A percentile compares a stretch with the other conserved stretches of the same genome.
phyloP scores from a whole-genome alignment of 306 rosid genomes.

The Gastrolobium villosum region DNA sequence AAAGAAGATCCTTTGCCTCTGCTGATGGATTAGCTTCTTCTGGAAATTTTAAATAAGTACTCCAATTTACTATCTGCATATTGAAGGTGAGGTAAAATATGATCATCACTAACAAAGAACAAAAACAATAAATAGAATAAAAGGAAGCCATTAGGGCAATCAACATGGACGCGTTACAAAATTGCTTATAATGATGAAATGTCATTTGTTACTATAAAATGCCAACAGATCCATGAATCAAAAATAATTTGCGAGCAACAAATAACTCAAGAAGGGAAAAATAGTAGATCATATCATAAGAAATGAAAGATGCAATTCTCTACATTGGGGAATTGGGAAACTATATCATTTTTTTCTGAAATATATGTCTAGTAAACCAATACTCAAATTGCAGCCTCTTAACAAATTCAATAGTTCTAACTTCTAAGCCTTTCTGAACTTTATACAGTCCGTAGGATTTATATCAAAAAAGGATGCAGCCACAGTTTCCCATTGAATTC shows the following conservation, averaged over 20 bases:
- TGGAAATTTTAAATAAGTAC: slow-evolving; percentile 82
- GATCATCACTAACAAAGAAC: not conserved
- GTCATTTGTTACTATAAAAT: slow-evolving; percentile 20
- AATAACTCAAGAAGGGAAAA: not conserved
- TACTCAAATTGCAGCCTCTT: not conserved
- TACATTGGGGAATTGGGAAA: not conserved
- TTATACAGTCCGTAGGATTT: not conserved
- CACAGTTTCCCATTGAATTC: slow-evolving; percentile 23
- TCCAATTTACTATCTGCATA: slow-evolving; percentile 88
- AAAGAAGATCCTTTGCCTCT: slow-evolving; percentile 87
- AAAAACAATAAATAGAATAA: not conserved
- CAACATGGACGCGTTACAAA: not conserved
- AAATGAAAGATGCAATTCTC: not conserved
- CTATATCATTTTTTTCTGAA: not conserved
- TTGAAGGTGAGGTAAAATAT: slow-evolving; percentile 27
- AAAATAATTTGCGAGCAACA: not conserved
- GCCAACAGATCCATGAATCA: not conserved
- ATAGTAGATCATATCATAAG: not conserved
- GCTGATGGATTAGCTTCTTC: slow-evolving; percentile 77
- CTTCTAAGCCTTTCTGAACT: slow-evolving; percentile 20
- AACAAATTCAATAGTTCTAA: slow-evolving; percentile 18
- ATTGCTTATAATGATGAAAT: not conserved
- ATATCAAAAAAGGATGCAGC: not conserved
- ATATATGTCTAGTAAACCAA: slow-evolving; percentile 9
- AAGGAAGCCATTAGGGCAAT: not conserved